Conservation (phyloP, 225 moss, liverwort and hornwort genomes). For the Bryoerythrophyllum caledonicum region DNA sequence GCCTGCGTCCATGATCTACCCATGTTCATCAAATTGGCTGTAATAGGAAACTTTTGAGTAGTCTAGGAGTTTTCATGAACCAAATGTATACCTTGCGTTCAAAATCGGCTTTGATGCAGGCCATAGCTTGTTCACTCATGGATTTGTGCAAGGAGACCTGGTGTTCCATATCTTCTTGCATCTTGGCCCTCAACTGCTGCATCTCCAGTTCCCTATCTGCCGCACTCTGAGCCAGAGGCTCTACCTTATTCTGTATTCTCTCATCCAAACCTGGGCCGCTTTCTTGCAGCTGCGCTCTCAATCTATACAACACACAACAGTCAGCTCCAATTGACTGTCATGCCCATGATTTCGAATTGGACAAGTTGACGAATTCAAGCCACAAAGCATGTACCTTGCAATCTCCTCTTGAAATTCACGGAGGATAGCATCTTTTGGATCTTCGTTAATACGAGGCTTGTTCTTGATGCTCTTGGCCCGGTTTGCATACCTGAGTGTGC, state of each 20-base stretch:
- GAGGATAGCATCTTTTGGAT: conserved; percentile 90
- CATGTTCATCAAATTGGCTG: not conserved
- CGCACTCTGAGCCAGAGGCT: conserved; percentile 30
- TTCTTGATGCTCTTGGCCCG: conserved; percentile 98
- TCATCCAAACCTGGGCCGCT: conserved; percentile 51
- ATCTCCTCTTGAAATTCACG: conserved; percentile 97
- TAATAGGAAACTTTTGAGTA: not conserved
- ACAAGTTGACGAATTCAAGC: not conserved
- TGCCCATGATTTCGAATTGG: conserved; percentile 1
- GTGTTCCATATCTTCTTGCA: conserved; percentile 93
- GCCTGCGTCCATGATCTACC: conserved; percentile 47
- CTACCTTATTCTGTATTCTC: conserved; percentile 32
- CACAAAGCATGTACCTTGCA: conserved; percentile 57
- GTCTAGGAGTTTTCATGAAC: not conserved
- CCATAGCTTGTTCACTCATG: conserved; percentile 95
- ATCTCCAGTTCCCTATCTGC: conserved; percentile 67
- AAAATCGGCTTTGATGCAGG: conserved; percentile 96
- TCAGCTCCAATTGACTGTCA: conserved; percentile 8
- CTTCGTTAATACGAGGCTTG: conserved; percentile 93
- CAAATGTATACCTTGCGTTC: conserved; percentile 71
- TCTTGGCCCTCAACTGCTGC: conserved; percentile 79
- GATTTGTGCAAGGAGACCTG: conserved; percentile 89
- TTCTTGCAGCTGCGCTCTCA: conserved; percentile 81
- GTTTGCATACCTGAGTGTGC: conserved; percentile 95
- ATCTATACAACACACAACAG: conserved; percentile 39